Evolutionary conservation across 495 filamentous ascomycete species (phyloP).

Genomic region (Penicillium alfredii): DNA sequence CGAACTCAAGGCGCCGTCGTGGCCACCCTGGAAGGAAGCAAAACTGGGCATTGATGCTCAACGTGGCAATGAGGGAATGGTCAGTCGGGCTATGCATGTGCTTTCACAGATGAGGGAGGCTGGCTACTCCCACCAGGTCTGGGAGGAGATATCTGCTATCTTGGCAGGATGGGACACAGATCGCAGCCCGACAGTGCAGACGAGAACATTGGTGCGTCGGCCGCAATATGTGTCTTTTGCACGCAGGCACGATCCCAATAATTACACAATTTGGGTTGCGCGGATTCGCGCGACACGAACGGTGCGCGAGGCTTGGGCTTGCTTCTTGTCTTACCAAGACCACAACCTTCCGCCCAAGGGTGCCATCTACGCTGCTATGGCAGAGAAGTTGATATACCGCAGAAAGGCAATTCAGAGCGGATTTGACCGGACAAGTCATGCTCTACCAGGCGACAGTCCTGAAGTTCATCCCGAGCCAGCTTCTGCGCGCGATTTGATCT

Average conservation of each 20-base stretch:
- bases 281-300: constrained; percentile 62
- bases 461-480: constrained; percentile 52
- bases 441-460: constrained; percentile 54
- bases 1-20: constrained; percentile 52
- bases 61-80: constrained; percentile 49
- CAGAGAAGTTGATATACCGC: constrained; percentile 50
- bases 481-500: constrained; percentile 53
- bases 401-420: constrained; percentile 21
- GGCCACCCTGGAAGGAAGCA: constrained; percentile 69
- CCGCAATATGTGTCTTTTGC: constrained; percentile 16
- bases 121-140: constrained; percentile 49
- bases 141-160: constrained; percentile 53
- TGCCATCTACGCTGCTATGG: constrained; percentile 53
- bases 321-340: constrained; percentile 53
- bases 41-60: constrained; percentile 52
- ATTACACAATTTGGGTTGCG: constrained; percentile 48
- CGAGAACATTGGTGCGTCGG: constrained; percentile 34
- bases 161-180: constrained; percentile 66
- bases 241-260: constrained; percentile 8
- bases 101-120: constrained; percentile 57
- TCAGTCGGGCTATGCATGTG: constrained; percentile 52
- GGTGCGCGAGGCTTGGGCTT: constrained; percentile 65
- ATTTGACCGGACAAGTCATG: constrained; percentile 17
- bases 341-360: constrained; percentile 24
- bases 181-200: constrained; percentile 64